Conservation (phyloP, 345 rosid genomes). For the Salix viminalis region DNA sequence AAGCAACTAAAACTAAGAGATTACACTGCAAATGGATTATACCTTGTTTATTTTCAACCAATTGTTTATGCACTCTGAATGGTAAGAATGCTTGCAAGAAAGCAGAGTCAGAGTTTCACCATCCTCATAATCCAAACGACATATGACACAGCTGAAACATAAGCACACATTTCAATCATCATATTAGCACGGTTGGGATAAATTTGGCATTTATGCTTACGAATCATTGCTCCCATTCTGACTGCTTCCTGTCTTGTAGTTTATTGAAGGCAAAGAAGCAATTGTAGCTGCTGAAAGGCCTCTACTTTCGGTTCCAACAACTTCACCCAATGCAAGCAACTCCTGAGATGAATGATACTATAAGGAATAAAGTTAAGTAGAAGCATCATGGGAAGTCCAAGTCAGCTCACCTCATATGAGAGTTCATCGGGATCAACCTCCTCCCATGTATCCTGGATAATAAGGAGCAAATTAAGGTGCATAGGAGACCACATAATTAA, state of each 20-base stretch:
- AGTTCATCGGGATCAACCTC: conserved; percentile 93
- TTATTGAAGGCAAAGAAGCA: conserved; percentile 72
- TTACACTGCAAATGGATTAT: not conserved
- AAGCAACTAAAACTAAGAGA: not conserved
- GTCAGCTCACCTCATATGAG: conserved; percentile 67
- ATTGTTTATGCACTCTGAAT: conserved; percentile 83
- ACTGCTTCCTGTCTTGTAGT: conserved; percentile 61
- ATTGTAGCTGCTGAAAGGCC: conserved; percentile 80
- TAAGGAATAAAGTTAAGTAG: not conserved
- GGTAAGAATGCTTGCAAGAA: conserved; percentile 92
- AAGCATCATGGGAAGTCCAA: not conserved
- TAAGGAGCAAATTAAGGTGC: conserved; percentile 6
- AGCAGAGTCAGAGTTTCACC: conserved; percentile 74
- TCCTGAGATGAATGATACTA: conserved; percentile 44
- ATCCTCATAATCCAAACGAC: conserved; percentile 86
- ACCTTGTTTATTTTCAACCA: conserved; percentile 98
- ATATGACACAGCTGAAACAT: conserved; percentile 76
- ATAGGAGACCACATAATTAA: not conserved
- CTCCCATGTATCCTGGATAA: conserved; percentile 78
- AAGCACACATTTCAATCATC: conserved; percentile 6
- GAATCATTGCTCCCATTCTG: conserved; percentile 81
- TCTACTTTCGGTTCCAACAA: conserved; percentile 86
- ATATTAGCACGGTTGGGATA: conserved; percentile 2
- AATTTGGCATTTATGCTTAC: conserved; percentile 44
- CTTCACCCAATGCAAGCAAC: conserved; percentile 84